Evolutionary conservation across 1,139 yeast genomes (phyloP), one percentile per base, ranked within the genome.

Genomic region (Candida albicans): DNA sequence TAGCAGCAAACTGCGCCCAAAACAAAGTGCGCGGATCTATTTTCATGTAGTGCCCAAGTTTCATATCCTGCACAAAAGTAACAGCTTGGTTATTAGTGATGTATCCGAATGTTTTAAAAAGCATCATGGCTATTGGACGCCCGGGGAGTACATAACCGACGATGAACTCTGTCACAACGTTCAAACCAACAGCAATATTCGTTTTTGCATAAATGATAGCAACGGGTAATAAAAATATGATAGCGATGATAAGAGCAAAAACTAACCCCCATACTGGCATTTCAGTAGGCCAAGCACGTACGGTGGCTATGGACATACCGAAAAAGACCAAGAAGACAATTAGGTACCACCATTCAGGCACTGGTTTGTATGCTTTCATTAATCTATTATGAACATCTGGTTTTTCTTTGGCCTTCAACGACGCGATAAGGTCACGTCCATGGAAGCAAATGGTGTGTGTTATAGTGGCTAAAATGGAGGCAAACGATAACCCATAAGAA

Each of bases 311-410:
- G 8, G 77, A 60, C 50, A 71, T 47, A 29, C 62, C 77, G 48
- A 73, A 70, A 51, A 70, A 68, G 26, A 62, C 49, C 22, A 70
- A 49, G 57, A 82, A 77, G 5, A 79, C 69, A 31, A 73, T 54
- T 1, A 56, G 56, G 55, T 69, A 84, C 85, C 87, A 80, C 87
- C 87, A 82, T 48, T 75, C 81, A 29, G 90, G 90, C 27, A 77
- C 81, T 52, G 77, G 81, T 42, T 67, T 73, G 61, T 83, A 84
- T 46, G 50, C 47, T 47, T 65, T 67, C 86, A 83, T 83, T 47
- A 82, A 71, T 52, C 83, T 73, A 67, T 73, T 74, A 59, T 82
- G 89, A 24, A 84, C 79, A 62, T 84, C 88, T 33, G 77, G 78
- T 55, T 66, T 69, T 43, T 70, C 70, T 38, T 69, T 68, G 52